phyloP scores from a whole-genome alignment of 495 filamentous ascomycete genomes.

The Xylaria venustula region DNA sequence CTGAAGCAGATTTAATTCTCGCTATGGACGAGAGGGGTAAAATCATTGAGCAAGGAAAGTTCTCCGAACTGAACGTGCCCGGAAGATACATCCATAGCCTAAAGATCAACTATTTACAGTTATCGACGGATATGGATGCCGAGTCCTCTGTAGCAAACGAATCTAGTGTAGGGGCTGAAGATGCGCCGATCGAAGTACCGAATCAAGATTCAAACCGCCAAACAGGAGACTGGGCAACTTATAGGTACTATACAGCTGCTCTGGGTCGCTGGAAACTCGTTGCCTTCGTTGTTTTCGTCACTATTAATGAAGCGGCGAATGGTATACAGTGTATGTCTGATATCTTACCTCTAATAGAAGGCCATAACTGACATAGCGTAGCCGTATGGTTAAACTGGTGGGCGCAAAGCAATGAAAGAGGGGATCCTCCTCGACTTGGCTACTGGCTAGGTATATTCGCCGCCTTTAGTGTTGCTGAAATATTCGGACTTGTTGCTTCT shows the following conservation, averaged over 20 bases:
- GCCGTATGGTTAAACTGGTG: constrained; percentile 38
- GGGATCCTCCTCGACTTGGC: constrained; percentile 4
- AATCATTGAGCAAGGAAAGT: constrained; percentile 39
- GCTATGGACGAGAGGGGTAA: constrained; percentile 31
- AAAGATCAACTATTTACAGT: not conserved
- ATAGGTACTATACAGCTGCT: constrained; percentile 31
- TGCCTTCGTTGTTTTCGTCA: constrained; percentile 10
- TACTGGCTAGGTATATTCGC: constrained; percentile 35
- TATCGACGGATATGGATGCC: not conserved
- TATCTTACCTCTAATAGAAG: not conserved
- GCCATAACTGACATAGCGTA: not conserved
- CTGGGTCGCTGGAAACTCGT: constrained; percentile 24
- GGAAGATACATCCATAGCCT: constrained; percentile 24
- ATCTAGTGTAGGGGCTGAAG: not conserved
- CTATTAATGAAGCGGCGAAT: constrained; percentile 8
- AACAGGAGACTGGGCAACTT: constrained; percentile 30
- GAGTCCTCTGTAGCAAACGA: not conserved
- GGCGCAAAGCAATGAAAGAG: constrained; percentile 20
- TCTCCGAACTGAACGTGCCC: constrained; percentile 24
- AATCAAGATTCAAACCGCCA: constrained; percentile 6
- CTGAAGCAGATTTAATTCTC: constrained; percentile 39
- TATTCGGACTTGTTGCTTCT: constrained; percentile 8
- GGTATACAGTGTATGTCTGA: not conserved
- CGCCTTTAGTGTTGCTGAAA: constrained; percentile 23
- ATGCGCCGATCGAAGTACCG: not conserved